Evolutionary conservation across 2,329 filamentous ascomycete species (phyloP).

Genomic region (Sclerotinia glacialis): DNA sequence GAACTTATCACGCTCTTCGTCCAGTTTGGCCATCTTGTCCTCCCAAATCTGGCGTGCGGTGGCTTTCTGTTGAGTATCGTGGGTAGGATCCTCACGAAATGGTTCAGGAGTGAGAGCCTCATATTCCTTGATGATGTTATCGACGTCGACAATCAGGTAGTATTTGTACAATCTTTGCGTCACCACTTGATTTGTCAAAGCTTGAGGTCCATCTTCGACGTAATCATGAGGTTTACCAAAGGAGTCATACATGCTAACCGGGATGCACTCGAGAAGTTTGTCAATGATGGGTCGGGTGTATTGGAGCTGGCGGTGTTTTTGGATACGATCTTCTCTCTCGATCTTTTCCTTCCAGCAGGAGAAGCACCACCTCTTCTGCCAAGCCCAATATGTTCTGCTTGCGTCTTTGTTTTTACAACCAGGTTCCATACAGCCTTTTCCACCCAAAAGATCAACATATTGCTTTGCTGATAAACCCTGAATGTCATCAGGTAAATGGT

Average conservation of each 20-base stretch:
- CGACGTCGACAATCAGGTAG: slow-evolving; percentile 33
- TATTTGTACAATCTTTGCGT: slow-evolving; percentile 35
- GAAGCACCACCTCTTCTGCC: slow-evolving; percentile 37
- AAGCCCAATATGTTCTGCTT: slow-evolving; percentile 38
- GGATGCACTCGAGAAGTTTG: slow-evolving; percentile 38
- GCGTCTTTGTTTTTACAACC: slow-evolving; percentile 33
- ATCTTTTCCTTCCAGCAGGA: slow-evolving; percentile 36
- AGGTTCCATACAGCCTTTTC: slow-evolving; percentile 35
- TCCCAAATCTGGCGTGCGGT: slow-evolving; percentile 30
- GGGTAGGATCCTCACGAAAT: slow-evolving; percentile 31
- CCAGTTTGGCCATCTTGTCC: slow-evolving; percentile 29
- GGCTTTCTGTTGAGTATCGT: slow-evolving; percentile 33
- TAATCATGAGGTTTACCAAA: slow-evolving; percentile 38
- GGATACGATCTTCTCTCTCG: slow-evolving; percentile 36
- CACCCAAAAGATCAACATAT: slow-evolving; percentile 36
- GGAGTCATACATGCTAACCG: slow-evolving; percentile 37
- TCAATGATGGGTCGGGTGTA: slow-evolving; percentile 29
- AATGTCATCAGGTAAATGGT: slow-evolving; percentile 32
- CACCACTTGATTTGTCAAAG: neutral
- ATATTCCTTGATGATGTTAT: slow-evolving; percentile 33
- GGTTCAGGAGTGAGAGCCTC: slow-evolving; percentile 33
- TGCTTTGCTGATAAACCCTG: slow-evolving; percentile 31
- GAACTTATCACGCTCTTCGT: slow-evolving; percentile 32
- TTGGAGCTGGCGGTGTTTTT: slow-evolving; percentile 31
- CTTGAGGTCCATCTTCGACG: slow-evolving; percentile 27